Evolutionary conservation across 192 early-diverging fungal species (phyloP), one percentile per base, ranked within the genome.

Genomic region (Lobulomyces angularis): DNA sequence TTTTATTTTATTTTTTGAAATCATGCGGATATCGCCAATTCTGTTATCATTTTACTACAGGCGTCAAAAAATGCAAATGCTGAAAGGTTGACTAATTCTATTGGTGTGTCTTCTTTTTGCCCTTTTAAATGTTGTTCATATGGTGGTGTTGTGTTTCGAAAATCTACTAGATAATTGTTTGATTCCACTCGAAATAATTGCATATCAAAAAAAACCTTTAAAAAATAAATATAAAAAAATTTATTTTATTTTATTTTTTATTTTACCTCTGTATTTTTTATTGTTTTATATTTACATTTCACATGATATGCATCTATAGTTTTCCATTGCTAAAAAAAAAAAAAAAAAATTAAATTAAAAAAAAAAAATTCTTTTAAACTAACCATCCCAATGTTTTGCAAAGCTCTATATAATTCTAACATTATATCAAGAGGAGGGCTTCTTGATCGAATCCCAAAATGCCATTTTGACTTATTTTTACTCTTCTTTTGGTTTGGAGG

Each of bases 61-160:
- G 92, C 86, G 44, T 98, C 87, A 55, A 96, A 88, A 58, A 98
- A 98, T 8, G 85, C 86, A 54, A 91, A 90, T 9, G 79, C 69
- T 8, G 48, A 78, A 35, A 71, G 45, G 61, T 68, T 53, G 67
- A 45, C 28, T 61, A 27, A 50, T 46, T 49, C 8, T 30, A 35
- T 43, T 67, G 67, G 57, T 11, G 48, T 55, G 14, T 27, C 38
- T 21, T 55, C 39, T 21, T 14, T 35, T 5, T 33, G n/a, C 16
- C 31, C 32, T 16, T 23, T 52, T 11, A 35, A 2, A 27, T 60
- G 37, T 46, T 55, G 43, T 50, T 46, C 45, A 42, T 56, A 43
- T 41, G 56, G 47, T 16, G 64, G 46, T 7, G 62, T 59, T 8
- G 63, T 65, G 41, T 88, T 83, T 57, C 92, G 92, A 48, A 98